phyloP scores from a whole-genome alignment of 1,284 basidiomycete genomes.

The Malassezia restricta region DNA sequence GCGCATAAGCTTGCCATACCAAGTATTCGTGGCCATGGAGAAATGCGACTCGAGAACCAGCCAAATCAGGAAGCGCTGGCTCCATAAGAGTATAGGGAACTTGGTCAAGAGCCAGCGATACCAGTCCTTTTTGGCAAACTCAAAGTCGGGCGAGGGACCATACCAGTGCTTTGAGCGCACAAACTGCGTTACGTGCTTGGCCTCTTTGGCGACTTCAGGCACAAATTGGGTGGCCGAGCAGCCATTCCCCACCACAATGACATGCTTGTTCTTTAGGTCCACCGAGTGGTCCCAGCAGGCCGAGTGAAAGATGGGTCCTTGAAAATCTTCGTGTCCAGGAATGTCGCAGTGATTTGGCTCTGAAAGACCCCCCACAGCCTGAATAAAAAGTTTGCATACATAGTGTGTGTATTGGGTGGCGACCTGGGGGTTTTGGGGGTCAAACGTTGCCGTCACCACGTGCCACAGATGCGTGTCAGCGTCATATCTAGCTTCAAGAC shows the following conservation, averaged over 20 bases:
- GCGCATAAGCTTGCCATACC: slow-evolving; percentile 20
- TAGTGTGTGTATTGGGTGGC: slow-evolving; percentile 22
- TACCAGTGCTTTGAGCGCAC: slow-evolving; percentile 41
- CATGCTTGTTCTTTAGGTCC: slow-evolving; percentile 39
- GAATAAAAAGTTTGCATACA: slow-evolving; percentile 36
- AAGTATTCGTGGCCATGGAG: slow-evolving; percentile 22
- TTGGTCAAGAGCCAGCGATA: slow-evolving; percentile 32
- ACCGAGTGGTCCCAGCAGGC: slow-evolving; percentile 45
- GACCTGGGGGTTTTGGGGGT: slow-evolving; percentile 1
- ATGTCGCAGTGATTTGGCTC: slow-evolving; percentile 37
- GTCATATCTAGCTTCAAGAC: slow-evolving; percentile 31
- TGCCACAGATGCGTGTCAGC: slow-evolving; percentile 36
- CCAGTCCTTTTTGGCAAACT: slow-evolving; percentile 22
- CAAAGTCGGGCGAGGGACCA: slow-evolving; percentile 25
- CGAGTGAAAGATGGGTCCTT: slow-evolving; percentile 43
- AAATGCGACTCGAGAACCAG: slow-evolving; percentile 33
- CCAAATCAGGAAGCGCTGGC: slow-evolving; percentile 32
- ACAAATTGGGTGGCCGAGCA: slow-evolving; percentile 39
- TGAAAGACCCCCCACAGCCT: slow-evolving; percentile 36
- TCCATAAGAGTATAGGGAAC: slow-evolving; percentile 21
- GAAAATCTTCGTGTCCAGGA: slow-evolving; percentile 34
- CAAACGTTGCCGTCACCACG: slow-evolving; percentile 23
- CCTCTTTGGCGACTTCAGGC: slow-evolving; percentile 24
- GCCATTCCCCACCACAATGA: slow-evolving; percentile 44
- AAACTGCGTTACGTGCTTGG: slow-evolving; percentile 34